Conservation (phyloP, 257 asterid species). For the Plantago major region DNA sequence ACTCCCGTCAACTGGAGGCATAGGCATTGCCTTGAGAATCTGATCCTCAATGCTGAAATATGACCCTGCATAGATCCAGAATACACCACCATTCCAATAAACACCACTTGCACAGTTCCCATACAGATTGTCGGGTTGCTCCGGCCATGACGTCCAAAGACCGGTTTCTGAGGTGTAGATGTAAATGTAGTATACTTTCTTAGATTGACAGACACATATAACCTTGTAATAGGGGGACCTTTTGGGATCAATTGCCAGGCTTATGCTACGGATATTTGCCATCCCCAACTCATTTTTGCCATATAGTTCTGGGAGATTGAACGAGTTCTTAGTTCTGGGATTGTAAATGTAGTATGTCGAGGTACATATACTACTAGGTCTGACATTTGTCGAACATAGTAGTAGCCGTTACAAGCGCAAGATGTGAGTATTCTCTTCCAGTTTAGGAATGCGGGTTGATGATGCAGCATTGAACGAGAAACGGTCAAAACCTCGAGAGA, state of each 20-base stretch:
- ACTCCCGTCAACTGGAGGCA: neutral
- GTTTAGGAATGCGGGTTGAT: too few relatives aligned
- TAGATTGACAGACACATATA: neutral
- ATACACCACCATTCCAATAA: neutral
- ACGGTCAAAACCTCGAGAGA: too few relatives aligned
- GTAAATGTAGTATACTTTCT: neutral
- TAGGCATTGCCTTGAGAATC: neutral
- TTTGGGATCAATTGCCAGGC: neutral
- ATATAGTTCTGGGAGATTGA: neutral
- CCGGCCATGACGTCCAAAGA: neutral
- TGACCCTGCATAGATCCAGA: neutral
- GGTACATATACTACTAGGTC: too few relatives aligned
- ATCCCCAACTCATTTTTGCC: neutral
- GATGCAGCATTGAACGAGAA: too few relatives aligned
- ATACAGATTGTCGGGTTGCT: neutral
- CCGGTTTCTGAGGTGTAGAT: neutral
- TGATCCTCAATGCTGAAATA: neutral
- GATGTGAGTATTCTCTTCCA: too few relatives aligned
- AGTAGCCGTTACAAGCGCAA: neutral
- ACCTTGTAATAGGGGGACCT: neutral
- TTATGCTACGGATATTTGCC: neutral
- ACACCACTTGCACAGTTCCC: neutral
- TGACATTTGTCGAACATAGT: neutral
- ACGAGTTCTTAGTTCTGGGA: neutral
- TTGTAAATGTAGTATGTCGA: neutral